phyloP scores from a whole-genome alignment of 176 grass and related monocot species.

The Puya raimondii region DNA sequence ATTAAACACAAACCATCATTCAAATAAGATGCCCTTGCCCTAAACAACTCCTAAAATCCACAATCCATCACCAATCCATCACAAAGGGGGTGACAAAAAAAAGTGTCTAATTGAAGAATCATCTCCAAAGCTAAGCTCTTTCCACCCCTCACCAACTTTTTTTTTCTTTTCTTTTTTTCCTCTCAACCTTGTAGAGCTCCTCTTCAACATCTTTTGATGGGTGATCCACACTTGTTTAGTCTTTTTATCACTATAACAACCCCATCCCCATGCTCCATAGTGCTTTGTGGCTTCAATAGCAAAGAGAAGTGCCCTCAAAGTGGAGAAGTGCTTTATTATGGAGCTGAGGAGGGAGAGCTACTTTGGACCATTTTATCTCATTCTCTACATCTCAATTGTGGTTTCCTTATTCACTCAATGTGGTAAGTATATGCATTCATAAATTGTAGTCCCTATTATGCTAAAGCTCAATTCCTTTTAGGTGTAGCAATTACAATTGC shows the following conservation, averaged over 20 bases:
- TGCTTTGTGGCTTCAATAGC: background rate
- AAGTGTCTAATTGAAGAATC: background rate
- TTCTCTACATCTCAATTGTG: slow-evolving; percentile 12
- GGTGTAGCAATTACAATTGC: no score
- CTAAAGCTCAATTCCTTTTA: no score
- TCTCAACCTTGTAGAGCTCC: slow-evolving; percentile 6
- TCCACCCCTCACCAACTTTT: background rate
- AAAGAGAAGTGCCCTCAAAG: background rate
- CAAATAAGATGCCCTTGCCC: background rate
- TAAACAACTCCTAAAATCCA: background rate
- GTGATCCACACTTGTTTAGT: background rate
- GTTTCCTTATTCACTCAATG: slow-evolving; percentile 31
- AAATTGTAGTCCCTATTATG: background rate
- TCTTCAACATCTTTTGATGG: background rate
- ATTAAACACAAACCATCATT: background rate
- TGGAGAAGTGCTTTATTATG: no score
- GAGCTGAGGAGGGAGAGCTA: background rate
- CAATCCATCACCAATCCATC: background rate
- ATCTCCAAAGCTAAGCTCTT: slow-evolving; percentile 22
- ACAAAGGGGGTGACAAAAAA: background rate
- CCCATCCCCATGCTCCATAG: background rate
- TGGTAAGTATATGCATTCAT: slow-evolving; percentile 11
- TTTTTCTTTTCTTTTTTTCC: slow-evolving; percentile 4
- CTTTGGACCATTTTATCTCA: background rate
- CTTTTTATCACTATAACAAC: slow-evolving; percentile 26